These are phyloP conservation scores for Akanthomyces uredinophilus DNA, from an alignment of 2,329 filamentous ascomycete genomes.

Conservation along the genomic window DNA sequence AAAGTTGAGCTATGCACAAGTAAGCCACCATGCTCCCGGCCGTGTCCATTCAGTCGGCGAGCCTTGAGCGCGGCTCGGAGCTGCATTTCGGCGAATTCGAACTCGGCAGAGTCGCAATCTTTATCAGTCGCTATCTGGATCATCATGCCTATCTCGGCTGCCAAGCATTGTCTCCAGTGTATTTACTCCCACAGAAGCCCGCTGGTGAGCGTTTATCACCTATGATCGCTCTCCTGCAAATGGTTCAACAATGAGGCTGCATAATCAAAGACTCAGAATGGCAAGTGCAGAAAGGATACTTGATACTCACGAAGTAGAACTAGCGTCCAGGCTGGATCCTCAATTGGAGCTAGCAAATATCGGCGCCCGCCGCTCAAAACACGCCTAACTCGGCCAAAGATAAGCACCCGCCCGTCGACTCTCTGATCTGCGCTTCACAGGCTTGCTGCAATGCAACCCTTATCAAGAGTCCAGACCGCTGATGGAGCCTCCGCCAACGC, in stretches of 20 bases:
- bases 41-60: not conserved
- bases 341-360: not conserved
- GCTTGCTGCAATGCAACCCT: constrained; percentile 1
- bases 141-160: not conserved
- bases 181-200: not conserved
- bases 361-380: not conserved
- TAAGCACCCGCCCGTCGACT: not conserved
- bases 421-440: not conserved
- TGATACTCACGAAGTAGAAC: not conserved
- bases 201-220: not conserved
- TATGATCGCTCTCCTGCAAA: not conserved
- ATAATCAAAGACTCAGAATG: too few relatives aligned
- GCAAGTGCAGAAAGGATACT: too few relatives aligned
- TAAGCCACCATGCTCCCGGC: too few relatives aligned
- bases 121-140: not conserved
- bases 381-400: not conserved
- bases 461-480: not conserved
- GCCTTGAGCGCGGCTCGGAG: not conserved
- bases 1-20: too few relatives aligned
- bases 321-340: too few relatives aligned
- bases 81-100: not conserved
- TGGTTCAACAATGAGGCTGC: not conserved
- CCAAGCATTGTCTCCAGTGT: not conserved
- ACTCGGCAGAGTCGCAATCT: not conserved
- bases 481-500: not conserved